Conservation (phyloP, 176 grass and related monocot species). For the Chrysopogon serrulatus region DNA sequence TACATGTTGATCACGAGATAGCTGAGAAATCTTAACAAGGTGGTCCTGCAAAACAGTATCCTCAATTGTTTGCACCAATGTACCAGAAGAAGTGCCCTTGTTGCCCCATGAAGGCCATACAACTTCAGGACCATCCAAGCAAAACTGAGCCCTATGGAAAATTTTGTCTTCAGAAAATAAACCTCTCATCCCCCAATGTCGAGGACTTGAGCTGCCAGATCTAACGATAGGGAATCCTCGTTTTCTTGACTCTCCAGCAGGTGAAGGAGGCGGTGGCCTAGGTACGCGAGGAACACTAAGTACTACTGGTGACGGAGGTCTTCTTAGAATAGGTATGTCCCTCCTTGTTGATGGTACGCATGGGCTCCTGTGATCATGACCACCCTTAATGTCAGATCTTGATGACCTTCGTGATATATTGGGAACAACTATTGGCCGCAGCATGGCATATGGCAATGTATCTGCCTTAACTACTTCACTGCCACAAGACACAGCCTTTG, state of each 20-base stretch:
- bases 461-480: conserved; percentile 72
- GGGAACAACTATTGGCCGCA: conserved; percentile 85
- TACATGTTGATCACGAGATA: conserved; percentile 96
- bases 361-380: conserved; percentile 80
- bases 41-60: conserved; percentile 83
- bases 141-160: conserved; percentile 63
- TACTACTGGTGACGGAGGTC: conserved; percentile 91
- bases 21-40: conserved; percentile 85
- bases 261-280: conserved; percentile 77
- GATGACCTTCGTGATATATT: conserved; percentile 76
- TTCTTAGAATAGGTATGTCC: conserved; percentile 68
- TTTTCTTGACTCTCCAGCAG: conserved; percentile 78
- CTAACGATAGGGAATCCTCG: conserved; percentile 89
- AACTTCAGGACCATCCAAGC: conserved; percentile 94
- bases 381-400: conserved; percentile 76
- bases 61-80: conserved; percentile 75
- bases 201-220: conserved; percentile 95
- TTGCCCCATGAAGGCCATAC: conserved; percentile 86
- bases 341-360: conserved; percentile 84
- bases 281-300: conserved; percentile 87
- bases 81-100: conserved; percentile 47
- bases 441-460: conserved; percentile 83
- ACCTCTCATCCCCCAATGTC: conserved; percentile 85
- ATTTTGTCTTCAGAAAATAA: conserved; percentile 75
- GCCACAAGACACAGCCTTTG: conserved; percentile 42